phyloP scores from a whole-genome alignment of 768 basidiomycete species.

The Cytidiella melzeri region DNA sequence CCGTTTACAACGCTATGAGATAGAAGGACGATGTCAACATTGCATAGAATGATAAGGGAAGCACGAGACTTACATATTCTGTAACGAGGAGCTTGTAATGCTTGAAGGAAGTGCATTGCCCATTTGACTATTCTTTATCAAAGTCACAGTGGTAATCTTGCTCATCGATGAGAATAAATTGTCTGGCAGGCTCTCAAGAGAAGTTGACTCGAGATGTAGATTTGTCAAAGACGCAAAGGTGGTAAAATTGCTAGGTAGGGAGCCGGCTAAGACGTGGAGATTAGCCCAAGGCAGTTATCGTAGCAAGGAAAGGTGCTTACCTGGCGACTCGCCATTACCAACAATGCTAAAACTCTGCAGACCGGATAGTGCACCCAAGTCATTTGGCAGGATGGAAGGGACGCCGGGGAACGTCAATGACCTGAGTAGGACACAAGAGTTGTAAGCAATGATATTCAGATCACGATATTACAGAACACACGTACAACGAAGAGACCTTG shows the following conservation, averaged over 20 bases:
- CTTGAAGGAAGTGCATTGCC: constrained; percentile 32
- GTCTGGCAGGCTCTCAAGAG: constrained; percentile 31
- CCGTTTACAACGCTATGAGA: constrained; percentile 30
- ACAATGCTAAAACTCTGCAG: constrained; percentile 34
- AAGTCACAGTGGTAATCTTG: constrained; percentile 32
- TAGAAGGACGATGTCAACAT: neutral
- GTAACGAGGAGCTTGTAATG: constrained; percentile 27
- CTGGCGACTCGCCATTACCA: constrained; percentile 37
- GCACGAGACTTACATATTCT: constrained; percentile 33
- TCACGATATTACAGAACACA: neutral
- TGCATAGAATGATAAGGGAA: neutral
- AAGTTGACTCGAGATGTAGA: constrained; percentile 36
- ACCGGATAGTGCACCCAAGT: constrained; percentile 34
- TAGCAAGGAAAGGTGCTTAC: constrained; percentile 22
- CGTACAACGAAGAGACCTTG: constrained; percentile 36
- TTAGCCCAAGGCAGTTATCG: constrained; percentile 1
- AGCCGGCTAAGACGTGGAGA: constrained; percentile 32
- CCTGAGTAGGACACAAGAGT: constrained; percentile 22
- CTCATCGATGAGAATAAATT: constrained; percentile 29
- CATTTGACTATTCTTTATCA: constrained; percentile 37
- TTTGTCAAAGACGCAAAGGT: constrained; percentile 30
- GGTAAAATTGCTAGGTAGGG: constrained; percentile 33
- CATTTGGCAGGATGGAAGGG: constrained; percentile 37
- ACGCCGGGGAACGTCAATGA: constrained; percentile 40
- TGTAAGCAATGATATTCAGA: neutral